Evolutionary conservation across 371 early-diverging fungal species (phyloP).

Genomic region (Mucor ambiguus): DNA sequence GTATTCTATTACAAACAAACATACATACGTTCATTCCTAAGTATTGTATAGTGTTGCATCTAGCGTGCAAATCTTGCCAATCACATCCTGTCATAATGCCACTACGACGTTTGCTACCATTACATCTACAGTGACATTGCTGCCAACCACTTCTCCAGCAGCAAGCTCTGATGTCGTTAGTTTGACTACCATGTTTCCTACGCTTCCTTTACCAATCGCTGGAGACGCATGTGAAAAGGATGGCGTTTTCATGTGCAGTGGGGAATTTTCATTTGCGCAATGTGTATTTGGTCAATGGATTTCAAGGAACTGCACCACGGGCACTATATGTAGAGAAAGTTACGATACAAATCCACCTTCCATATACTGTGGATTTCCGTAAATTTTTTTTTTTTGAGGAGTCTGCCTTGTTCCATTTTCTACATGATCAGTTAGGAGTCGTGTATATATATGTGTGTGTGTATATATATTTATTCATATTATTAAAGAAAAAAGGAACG

Average conservation of each 20-base stretch:
- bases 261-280: conserved; percentile 18
- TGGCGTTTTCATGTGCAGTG: conserved; percentile 13
- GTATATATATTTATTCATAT: neutral
- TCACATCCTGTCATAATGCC: neutral
- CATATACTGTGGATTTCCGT: conserved; percentile 25
- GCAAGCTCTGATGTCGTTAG: neutral
- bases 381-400: conserved; percentile 1
- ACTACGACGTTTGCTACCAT: neutral
- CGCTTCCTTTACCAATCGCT: neutral
- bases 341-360: conserved; percentile 7
- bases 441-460: neutral
- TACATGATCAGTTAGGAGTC: neutral
- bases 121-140: neutral
- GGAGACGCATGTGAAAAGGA: neutral
- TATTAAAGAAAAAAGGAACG: neutral
- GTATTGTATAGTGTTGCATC: neutral
- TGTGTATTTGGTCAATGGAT: conserved; percentile 17
- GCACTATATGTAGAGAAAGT: conserved; percentile 21
- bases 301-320: conserved; percentile 9
- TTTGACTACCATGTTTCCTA: neutral
- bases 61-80: neutral
- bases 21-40: neutral
- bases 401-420: neutral
- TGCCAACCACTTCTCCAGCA: neutral
- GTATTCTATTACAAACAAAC: neutral